phyloP scores from a whole-genome alignment of 1,139 yeast species.

The Geotrichum candidum region DNA sequence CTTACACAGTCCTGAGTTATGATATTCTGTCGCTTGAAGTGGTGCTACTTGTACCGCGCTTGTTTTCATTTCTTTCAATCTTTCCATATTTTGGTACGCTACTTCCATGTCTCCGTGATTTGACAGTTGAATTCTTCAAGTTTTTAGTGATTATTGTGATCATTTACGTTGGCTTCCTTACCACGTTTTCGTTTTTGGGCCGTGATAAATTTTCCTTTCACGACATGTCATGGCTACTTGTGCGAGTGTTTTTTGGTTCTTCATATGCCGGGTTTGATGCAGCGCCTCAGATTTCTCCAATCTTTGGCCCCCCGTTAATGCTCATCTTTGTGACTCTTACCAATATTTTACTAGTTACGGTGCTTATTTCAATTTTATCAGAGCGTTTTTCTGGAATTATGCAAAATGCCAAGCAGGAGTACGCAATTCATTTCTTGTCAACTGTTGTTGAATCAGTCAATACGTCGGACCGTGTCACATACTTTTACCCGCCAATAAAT shows the following conservation, averaged over 20 bases:
- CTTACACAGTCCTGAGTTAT: slow-evolving; percentile 26
- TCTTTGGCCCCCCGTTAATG: slow-evolving; percentile 34
- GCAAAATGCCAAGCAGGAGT: slow-evolving; percentile 33
- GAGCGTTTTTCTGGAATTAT: slow-evolving; percentile 32
- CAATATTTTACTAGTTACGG: slow-evolving; percentile 31
- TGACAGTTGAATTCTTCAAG: slow-evolving; percentile 33
- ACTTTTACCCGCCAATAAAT: slow-evolving; percentile 35
- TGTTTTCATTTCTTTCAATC: slow-evolving; percentile 32
- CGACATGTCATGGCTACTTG: slow-evolving; percentile 33
- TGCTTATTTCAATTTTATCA: slow-evolving; percentile 33
- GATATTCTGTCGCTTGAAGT: slow-evolving; percentile 34
- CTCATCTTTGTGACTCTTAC: slow-evolving; percentile 30
- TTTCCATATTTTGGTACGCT: slow-evolving; percentile 35
- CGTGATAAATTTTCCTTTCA: slow-evolving; percentile 27
- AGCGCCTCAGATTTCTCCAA: slow-evolving; percentile 29
- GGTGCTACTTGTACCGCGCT: slow-evolving; percentile 31
- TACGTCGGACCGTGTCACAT: slow-evolving; percentile 32
- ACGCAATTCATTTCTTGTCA: slow-evolving; percentile 29
- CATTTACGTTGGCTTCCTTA: slow-evolving; percentile 32
- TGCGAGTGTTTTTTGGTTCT: slow-evolving; percentile 34
- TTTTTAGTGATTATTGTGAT: slow-evolving; percentile 31
- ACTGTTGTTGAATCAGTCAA: slow-evolving; percentile 32
- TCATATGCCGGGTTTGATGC: slow-evolving; percentile 32
- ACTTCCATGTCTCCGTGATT: slow-evolving; percentile 32
- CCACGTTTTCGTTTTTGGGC: slow-evolving; percentile 34